These are phyloP conservation scores for Sabuloglossum arenarium DNA, from an alignment of 495 filamentous ascomycete species.

Conservation along the genomic window DNA sequence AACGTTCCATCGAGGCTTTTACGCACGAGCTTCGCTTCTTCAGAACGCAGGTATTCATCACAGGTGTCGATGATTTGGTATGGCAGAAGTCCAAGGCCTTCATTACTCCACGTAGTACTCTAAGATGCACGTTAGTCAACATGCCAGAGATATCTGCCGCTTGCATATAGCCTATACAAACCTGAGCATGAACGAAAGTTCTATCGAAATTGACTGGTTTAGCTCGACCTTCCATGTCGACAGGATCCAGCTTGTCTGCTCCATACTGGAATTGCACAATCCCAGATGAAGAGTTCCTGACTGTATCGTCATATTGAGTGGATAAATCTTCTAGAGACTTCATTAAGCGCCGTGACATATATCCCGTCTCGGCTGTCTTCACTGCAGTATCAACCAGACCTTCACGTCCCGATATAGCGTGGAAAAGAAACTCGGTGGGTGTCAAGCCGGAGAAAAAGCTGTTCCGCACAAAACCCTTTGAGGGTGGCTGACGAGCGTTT, in stretches of 20 bases:
- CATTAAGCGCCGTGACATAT: slow-evolving; percentile 97
- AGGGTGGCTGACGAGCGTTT: slow-evolving; percentile 68
- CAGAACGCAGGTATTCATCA: slow-evolving; percentile 36
- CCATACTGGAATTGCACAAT: slow-evolving; percentile 96
- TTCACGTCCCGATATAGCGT: slow-evolving; percentile 95
- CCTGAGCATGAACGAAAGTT: slow-evolving; percentile 72
- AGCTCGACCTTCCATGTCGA: slow-evolving; percentile 92
- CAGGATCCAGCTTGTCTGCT: slow-evolving; percentile 83
- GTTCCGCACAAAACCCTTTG: slow-evolving; percentile 92
- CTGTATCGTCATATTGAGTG: slow-evolving; percentile 79
- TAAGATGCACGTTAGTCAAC: background rate
- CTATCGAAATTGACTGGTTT: slow-evolving; percentile 85
- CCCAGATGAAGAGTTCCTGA: slow-evolving; percentile 62
- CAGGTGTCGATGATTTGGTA: slow-evolving; percentile 49
- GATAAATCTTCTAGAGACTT: slow-evolving; percentile 93
- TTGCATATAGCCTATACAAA: slow-evolving; percentile 1
- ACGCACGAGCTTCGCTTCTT: slow-evolving; percentile 44
- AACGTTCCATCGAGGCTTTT: slow-evolving; percentile 27
- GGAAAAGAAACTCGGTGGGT: slow-evolving; percentile 89
- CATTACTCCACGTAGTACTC: slow-evolving; percentile 53
- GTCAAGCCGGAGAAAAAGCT: slow-evolving; percentile 90
- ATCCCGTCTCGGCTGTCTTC: slow-evolving; percentile 96
- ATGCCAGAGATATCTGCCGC: slow-evolving; percentile 5
- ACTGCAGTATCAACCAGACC: slow-evolving; percentile 98
- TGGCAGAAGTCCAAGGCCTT: slow-evolving; percentile 46